phyloP scores from a whole-genome alignment of 495 filamentous ascomycete species.

The Annulohypoxylon maeteangense region DNA sequence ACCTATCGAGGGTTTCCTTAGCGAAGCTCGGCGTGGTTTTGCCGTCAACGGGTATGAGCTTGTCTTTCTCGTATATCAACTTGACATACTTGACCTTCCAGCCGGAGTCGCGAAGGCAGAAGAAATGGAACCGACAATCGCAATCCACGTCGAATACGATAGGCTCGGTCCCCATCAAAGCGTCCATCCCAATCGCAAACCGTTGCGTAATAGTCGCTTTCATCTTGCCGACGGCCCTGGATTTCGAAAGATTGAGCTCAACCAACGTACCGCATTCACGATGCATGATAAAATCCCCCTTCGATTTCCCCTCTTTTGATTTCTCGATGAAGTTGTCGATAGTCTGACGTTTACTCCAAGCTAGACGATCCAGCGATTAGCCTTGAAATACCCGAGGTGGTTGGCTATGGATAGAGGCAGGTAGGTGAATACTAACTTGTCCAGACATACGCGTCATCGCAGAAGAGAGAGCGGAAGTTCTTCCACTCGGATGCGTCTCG shows the following conservation, averaged over 20 bases:
- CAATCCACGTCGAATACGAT: slow-evolving; percentile 68
- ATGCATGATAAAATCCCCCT: slow-evolving; percentile 75
- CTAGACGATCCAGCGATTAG: slow-evolving; percentile 37
- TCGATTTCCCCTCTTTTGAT: slow-evolving; percentile 68
- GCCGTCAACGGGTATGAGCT: slow-evolving; percentile 67
- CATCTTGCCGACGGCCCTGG: slow-evolving; percentile 75
- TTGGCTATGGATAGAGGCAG: not conserved
- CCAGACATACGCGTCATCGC: slow-evolving; percentile 67
- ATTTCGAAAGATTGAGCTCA: slow-evolving; percentile 59
- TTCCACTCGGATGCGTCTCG: slow-evolving; percentile 73
- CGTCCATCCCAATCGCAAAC: slow-evolving; percentile 56
- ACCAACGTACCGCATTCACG: slow-evolving; percentile 68
- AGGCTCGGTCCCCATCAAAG: slow-evolving; percentile 43
- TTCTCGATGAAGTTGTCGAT: slow-evolving; percentile 68
- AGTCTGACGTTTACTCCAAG: slow-evolving; percentile 66
- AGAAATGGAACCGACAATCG: slow-evolving; percentile 73
- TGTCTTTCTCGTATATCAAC: slow-evolving; percentile 77
- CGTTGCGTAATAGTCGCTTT: slow-evolving; percentile 77
- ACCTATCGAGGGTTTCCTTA: slow-evolving; percentile 58
- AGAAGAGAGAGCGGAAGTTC: slow-evolving; percentile 71
- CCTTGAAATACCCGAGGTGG: not conserved
- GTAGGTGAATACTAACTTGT: slow-evolving; percentile 57
- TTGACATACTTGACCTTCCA: slow-evolving; percentile 71
- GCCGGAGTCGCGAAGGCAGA: slow-evolving; percentile 60
- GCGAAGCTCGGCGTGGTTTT: slow-evolving; percentile 60